These are phyloP conservation scores for Centrapalus pauciflorus DNA, from an alignment of 129 eudicot species.

Conservation along the genomic window DNA sequence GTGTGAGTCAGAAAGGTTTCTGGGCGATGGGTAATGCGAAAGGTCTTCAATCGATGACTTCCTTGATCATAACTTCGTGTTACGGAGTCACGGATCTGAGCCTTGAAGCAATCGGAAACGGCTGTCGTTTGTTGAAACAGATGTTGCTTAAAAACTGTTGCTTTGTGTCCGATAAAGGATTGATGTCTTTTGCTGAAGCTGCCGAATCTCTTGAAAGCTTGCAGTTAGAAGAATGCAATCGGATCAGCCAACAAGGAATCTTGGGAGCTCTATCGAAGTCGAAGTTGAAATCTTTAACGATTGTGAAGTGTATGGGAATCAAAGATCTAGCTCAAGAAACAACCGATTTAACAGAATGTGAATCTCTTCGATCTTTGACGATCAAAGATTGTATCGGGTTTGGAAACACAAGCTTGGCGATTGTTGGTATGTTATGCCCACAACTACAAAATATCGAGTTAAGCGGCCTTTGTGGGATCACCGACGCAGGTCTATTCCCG, in stretches of 20 bases:
- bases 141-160: slow-evolving; percentile 67
- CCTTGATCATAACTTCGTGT: slow-evolving; percentile 61
- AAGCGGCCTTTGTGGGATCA: slow-evolving; percentile 64
- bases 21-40: slow-evolving; percentile 94
- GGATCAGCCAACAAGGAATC: slow-evolving; percentile 67
- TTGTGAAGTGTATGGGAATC: slow-evolving; percentile 81
- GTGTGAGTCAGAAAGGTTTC: slow-evolving; percentile 75
- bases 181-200: slow-evolving; percentile 54
- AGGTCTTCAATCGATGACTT: slow-evolving; percentile 53
- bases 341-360: slow-evolving; percentile 39
- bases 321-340: slow-evolving; percentile 44
- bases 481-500: slow-evolving; percentile 59
- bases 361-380: slow-evolving; percentile 72
- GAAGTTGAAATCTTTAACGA: slow-evolving; percentile 60
- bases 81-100: slow-evolving; percentile 71
- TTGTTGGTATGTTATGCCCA: slow-evolving; percentile 70
- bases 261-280: slow-evolving; percentile 52
- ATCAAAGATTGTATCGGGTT: slow-evolving; percentile 64
- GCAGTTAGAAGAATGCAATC: slow-evolving; percentile 76
- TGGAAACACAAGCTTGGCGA: slow-evolving; percentile 53
- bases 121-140: slow-evolving; percentile 66
- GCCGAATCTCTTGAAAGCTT: slow-evolving; percentile 64
- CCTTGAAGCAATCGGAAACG: slow-evolving; percentile 73
- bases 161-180: slow-evolving; percentile 74
- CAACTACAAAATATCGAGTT: slow-evolving; percentile 64